These are phyloP conservation scores for Dalechampia spathulata DNA, from an alignment of 441 rosid genomes.

Conservation along the genomic window DNA sequence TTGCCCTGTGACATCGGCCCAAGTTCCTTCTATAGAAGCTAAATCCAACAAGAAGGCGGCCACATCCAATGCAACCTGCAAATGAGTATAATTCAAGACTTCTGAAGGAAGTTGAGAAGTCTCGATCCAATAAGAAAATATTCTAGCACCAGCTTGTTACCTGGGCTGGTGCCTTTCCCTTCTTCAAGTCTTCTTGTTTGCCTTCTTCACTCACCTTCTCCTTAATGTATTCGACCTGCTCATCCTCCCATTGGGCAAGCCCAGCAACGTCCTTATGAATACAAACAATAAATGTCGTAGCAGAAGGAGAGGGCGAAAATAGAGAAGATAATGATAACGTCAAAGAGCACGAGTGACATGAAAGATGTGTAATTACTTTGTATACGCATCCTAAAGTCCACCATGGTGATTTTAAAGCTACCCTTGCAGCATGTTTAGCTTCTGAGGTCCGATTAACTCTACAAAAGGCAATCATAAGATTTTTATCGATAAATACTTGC, in stretches of 20 bases:
- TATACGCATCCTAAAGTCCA: constrained; percentile 85
- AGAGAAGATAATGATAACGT: no score
- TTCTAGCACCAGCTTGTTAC: constrained; percentile 20
- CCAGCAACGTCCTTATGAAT: constrained; percentile 55
- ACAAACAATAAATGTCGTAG: constrained; percentile 2
- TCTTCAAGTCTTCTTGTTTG: constrained; percentile 62
- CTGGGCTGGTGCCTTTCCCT: constrained; percentile 76
- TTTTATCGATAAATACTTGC: constrained; percentile 17
- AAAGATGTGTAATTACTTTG: constrained; percentile 36
- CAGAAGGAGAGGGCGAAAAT: not conserved
- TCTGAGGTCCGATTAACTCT: constrained; percentile 65
- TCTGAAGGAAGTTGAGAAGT: not conserved
- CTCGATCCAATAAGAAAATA: not conserved
- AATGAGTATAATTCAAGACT: not conserved
- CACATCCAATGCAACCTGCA: constrained; percentile 63
- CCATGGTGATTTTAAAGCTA: constrained; percentile 84
- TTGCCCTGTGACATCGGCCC: constrained; percentile 43
- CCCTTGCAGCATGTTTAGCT: constrained; percentile 86
- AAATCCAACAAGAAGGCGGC: constrained; percentile 84
- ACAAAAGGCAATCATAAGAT: constrained; percentile 8
- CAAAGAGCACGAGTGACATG: no score
- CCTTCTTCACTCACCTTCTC: constrained; percentile 80
- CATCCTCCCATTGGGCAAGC: constrained; percentile 85
- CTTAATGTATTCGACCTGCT: constrained; percentile 69
- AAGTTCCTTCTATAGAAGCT: constrained; percentile 70